phyloP scores from a whole-genome alignment of 768 basidiomycete species.

The Tylopilus rubrobrunneus region DNA sequence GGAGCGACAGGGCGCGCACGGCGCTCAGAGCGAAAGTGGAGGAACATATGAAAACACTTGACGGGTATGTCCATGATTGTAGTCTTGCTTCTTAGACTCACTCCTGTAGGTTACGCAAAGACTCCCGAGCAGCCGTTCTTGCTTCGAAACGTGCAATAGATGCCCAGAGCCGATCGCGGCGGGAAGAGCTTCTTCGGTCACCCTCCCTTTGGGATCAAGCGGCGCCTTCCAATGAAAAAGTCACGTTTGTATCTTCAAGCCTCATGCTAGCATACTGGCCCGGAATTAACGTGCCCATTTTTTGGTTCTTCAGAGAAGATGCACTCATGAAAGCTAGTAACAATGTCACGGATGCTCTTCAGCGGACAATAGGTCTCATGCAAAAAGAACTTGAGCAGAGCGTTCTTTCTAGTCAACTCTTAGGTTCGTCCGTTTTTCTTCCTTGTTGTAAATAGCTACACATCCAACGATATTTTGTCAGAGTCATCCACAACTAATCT shows the following conservation, averaged over 20 bases:
- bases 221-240: conserved; percentile 47
- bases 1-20: conserved; percentile 46
- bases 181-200: conserved; percentile 66
- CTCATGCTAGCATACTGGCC: not conserved
- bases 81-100: not conserved
- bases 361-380: conserved; percentile 82
- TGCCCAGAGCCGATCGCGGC: conserved; percentile 48
- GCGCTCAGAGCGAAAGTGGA: conserved; percentile 50
- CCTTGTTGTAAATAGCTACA: not conserved
- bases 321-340: conserved; percentile 84
- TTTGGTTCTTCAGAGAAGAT: conserved; percentile 57
- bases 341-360: conserved; percentile 83
- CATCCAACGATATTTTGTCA: conserved; percentile 25
- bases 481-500: conserved; percentile 80
- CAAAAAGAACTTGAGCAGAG: conserved; percentile 90
- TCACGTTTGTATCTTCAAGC: conserved; percentile 42
- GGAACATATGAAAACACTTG: conserved; percentile 43
- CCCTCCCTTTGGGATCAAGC: conserved; percentile 47
- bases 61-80: conserved; percentile 42
- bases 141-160: conserved; percentile 70
- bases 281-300: not conserved
- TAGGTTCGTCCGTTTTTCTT: conserved; percentile 50
- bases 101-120: conserved; percentile 49
- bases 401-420: conserved; percentile 79
- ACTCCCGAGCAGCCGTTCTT: conserved; percentile 65